Conservation (phyloP, 257 asterid genomes). For the Solanum bukasovii region DNA sequence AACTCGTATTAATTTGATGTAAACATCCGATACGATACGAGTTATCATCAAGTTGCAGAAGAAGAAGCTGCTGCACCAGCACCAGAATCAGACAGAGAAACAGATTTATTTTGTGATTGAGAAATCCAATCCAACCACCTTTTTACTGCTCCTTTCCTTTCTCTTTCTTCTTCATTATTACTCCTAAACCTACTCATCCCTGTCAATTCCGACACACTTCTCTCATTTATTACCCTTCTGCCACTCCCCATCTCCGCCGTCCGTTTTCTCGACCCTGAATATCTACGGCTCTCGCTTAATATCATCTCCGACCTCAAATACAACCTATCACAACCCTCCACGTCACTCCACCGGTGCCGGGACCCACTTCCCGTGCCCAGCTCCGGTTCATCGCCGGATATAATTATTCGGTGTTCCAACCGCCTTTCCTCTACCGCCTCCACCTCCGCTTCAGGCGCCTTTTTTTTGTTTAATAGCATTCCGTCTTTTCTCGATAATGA, state of each 20-base stretch:
- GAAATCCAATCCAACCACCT: slow-evolving; percentile 89
- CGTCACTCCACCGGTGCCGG: slow-evolving; percentile 65
- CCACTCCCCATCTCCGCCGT: slow-evolving; percentile 17
- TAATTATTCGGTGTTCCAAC: slow-evolving; percentile 66
- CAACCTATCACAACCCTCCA: slow-evolving; percentile 40
- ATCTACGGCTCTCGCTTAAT: slow-evolving; percentile 18
- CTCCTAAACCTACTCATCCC: slow-evolving; percentile 66
- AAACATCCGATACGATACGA: not conserved
- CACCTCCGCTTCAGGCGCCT: slow-evolving; percentile 36
- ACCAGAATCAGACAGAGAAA: not conserved
- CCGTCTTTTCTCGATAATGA: not conserved
- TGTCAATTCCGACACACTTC: slow-evolving; percentile 85
- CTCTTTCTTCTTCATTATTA: slow-evolving; percentile 23
- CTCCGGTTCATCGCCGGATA: slow-evolving; percentile 17
- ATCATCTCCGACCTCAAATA: slow-evolving; percentile 34
- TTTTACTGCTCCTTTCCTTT: slow-evolving; percentile 31
- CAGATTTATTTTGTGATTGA: slow-evolving; percentile 24
- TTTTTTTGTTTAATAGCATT: slow-evolving; percentile 16
- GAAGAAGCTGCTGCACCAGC: not conserved
- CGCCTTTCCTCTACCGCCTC: slow-evolving; percentile 29
- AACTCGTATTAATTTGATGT: not conserved
- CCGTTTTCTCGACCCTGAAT: slow-evolving; percentile 2
- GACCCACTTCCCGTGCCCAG: not conserved
- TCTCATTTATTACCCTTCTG: slow-evolving; percentile 42
- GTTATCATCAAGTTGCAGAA: not conserved